phyloP scores from a whole-genome alignment of 345 rosid genomes.

The Acer negundo region DNA sequence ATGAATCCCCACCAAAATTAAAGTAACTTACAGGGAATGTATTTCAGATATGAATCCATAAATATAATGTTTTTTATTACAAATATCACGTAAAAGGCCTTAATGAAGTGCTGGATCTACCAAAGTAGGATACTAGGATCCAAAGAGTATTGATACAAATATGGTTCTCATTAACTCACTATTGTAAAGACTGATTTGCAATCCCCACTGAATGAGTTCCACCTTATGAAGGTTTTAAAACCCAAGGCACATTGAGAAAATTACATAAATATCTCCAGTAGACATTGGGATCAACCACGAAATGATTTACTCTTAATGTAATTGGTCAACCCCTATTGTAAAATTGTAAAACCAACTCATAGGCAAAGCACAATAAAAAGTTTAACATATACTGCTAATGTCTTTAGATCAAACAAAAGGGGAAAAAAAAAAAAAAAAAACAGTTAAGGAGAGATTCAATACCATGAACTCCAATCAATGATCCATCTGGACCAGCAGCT shows the following conservation, averaged over 20 bases:
- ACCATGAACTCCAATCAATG: conserved; percentile 52
- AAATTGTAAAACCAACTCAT: not conserved
- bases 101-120: not conserved
- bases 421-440: conserved; percentile 3
- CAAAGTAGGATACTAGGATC: conserved; percentile 10
- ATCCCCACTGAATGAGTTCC: conserved; percentile 3
- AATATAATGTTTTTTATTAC: not conserved
- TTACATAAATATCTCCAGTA: not conserved
- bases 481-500: conserved; percentile 39
- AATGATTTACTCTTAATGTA: not conserved
- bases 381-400: not conserved
- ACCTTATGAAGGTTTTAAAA: not conserved
- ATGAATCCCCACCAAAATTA: not conserved
- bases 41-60: conserved; percentile 5
- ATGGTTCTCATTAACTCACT: not conserved
- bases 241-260: not conserved
- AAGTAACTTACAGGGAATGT: not conserved
- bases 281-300: not conserved
- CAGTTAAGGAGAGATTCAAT: not conserved
- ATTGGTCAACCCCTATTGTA: not conserved
- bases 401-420: not conserved
- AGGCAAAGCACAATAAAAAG: not conserved
- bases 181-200: not conserved
- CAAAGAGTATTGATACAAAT: not conserved
- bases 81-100: not conserved